A percentile compares a stretch with the other conserved stretches of the same genome.
These are phyloP conservation scores for Multifurca ochricompacta DNA, from an alignment of 768 basidiomycete species.

Conservation along the genomic window DNA sequence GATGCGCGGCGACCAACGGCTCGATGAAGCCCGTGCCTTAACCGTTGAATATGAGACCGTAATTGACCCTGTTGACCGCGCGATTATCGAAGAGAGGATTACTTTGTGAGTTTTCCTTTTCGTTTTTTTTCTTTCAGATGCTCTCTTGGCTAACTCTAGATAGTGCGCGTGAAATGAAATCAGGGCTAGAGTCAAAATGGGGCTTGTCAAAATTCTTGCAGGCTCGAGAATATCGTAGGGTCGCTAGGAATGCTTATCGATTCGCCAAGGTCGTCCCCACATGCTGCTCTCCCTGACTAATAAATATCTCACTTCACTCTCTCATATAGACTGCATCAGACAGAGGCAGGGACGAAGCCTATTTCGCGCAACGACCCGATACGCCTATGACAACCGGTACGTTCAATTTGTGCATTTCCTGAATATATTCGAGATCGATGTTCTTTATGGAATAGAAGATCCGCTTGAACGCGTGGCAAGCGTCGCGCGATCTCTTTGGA, in stretches of 20 bases:
- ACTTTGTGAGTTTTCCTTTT: neutral
- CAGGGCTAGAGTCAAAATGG: neutral
- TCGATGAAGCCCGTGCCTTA: neutral
- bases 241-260: neutral
- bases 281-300: neutral
- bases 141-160: neutral
- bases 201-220: neutral
- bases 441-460: neutral
- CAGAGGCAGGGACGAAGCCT: neutral
- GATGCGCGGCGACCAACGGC: neutral
- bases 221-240: constrained; percentile 2
- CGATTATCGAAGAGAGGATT: neutral
- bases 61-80: neutral
- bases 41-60: neutral
- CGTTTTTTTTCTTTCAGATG: neutral
- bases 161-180: neutral
- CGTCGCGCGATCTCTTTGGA: neutral
- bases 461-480: neutral
- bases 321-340: neutral
- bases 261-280: neutral
- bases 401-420: neutral
- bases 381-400: neutral
- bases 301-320: neutral
- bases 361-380: neutral
- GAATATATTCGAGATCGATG: neutral